Conservation (phyloP, 2,329 filamentous ascomycete species). For the Penicillium hordei region DNA sequence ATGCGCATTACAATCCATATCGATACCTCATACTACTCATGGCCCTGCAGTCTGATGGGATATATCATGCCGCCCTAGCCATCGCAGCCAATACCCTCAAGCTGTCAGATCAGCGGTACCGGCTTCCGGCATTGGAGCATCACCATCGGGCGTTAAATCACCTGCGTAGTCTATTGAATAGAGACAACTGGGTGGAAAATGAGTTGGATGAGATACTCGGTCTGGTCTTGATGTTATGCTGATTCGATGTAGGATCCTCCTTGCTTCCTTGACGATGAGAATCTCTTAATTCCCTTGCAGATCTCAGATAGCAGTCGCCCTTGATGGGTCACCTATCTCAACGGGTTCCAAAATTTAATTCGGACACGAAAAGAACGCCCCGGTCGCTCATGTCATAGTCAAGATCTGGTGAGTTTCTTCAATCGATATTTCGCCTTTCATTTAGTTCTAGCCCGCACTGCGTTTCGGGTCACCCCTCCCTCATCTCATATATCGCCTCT, state of each 20-base stretch:
- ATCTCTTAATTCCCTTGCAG: slow-evolving; percentile 9
- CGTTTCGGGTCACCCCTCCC: slow-evolving; percentile 18
- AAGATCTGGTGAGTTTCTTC: slow-evolving; percentile 25
- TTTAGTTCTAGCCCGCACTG: slow-evolving; percentile 29
- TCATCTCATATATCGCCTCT: slow-evolving; percentile 6
- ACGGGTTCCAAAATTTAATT: slow-evolving; percentile 26
- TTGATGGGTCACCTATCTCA: slow-evolving; percentile 30
- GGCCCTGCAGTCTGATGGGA: slow-evolving; percentile 26
- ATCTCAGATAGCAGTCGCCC: slow-evolving; percentile 31
- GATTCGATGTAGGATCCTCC: slow-evolving; percentile 20
- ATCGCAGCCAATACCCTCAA: slow-evolving; percentile 28
- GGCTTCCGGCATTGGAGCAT: slow-evolving; percentile 26
- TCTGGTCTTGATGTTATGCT: slow-evolving; percentile 30
- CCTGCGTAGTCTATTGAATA: slow-evolving; percentile 7
- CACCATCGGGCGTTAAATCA: slow-evolving; percentile 13
- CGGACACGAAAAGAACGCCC: slow-evolving; percentile 13
- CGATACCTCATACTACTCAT: slow-evolving; percentile 32
- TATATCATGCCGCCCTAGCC: slow-evolving; percentile 30
- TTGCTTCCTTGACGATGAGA: neutral
- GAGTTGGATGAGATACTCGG: slow-evolving; percentile 30
- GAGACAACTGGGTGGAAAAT: slow-evolving; percentile 9
- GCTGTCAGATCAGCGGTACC: slow-evolving; percentile 22
- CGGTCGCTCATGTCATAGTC: slow-evolving; percentile 18
- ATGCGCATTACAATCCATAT: slow-evolving; percentile 30
- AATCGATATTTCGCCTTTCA: slow-evolving; percentile 31